Base-by-base conservation (phyloP, 176 grass and related monocot genomes). In the Ensete ventricosum region DNA sequence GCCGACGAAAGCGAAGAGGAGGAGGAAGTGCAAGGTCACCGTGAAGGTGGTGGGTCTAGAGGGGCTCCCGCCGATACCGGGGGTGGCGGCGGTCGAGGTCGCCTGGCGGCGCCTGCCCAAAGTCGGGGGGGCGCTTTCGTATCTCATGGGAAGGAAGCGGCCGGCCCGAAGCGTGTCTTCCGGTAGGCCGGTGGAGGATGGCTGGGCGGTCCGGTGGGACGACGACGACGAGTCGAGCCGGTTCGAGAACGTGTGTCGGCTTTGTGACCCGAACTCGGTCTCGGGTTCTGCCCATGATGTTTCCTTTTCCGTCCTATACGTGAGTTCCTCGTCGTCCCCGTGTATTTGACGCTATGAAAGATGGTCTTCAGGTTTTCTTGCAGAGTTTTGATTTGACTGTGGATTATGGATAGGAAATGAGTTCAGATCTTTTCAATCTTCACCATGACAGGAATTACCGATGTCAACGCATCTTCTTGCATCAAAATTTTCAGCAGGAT, bases 221-320 rank as follows among this genome's bases (percentile, higher is more conserved):
- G 16, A 53, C 11, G 73, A 0, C 23, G 70, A 64, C 69, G 88
- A 89, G 48, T 82, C 50, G 19, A 84, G 81, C 73, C 69, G 79
- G 20, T 88, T 90, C 81, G 69, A 76, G 54, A 52, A 85, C 71
- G 69, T 63, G 20, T 77, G 49, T 50, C 59, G 75, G 12, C 22
- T 63, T 19, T 14, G 58, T 10, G 58, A 65, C 53, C 14, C 80
- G 69, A 83, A 78, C 1, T 58, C 58, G 76, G 51, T 9, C 22
- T 84, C 67, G 16, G 60, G 14, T 22, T 19, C 73, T 22, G 52
- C 75, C 1, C 24, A 54, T 14, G 83, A 82, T 25, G 82, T 89
- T 27, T 67, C 69, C 70, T 91, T 99, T 81, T 84, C 91, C 75
- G 71, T 99, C 72, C 84, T 99, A 68, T 87, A 83, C 50, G 96